A percentile compares a stretch with the other conserved stretches of the same genome.
These are phyloP conservation scores for Arthrobotrys pseudoclavata DNA, from an alignment of 2,329 filamentous ascomycete genomes.

Conservation along the genomic window DNA sequence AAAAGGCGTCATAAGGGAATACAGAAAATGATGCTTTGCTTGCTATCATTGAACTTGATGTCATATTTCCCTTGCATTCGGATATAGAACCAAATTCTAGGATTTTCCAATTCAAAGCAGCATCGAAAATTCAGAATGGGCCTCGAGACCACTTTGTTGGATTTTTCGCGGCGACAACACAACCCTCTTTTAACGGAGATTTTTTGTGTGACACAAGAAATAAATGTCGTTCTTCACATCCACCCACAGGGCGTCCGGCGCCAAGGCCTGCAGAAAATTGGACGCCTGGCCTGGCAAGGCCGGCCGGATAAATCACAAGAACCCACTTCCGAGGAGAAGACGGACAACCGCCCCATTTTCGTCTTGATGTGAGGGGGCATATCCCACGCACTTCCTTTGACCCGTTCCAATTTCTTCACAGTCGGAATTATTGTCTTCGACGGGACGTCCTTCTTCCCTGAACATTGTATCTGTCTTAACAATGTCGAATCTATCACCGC, in stretches of 20 bases:
- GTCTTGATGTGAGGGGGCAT: neutral
- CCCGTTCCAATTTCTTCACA: neutral
- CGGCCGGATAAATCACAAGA: conserved; percentile 19
- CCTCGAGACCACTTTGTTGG: conserved; percentile 5
- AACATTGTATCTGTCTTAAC: conserved; percentile 39
- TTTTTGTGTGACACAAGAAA: neutral
- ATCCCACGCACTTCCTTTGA: neutral
- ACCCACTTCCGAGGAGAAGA: neutral
- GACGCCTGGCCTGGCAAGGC: neutral
- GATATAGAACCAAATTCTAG: neutral
- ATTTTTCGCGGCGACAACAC: conserved; percentile 9
- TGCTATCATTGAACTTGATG: neutral
- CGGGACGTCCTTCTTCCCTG: conserved; percentile 8
- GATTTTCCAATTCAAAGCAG: neutral
- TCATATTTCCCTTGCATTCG: neutral
- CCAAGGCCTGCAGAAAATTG: neutral
- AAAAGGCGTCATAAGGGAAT: neutral
- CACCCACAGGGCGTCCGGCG: conserved; percentile 4
- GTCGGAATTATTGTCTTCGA: neutral
- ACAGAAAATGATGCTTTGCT: neutral
- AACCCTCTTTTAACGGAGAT: neutral
- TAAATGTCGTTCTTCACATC: conserved; percentile 5
- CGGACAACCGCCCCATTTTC: neutral
- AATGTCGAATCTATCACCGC: conserved; percentile 45
- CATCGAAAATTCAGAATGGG: neutral